These are phyloP conservation scores for Geosiphon pyriformis DNA, from an alignment of 192 early-diverging fungal genomes.

Conservation along the genomic window DNA sequence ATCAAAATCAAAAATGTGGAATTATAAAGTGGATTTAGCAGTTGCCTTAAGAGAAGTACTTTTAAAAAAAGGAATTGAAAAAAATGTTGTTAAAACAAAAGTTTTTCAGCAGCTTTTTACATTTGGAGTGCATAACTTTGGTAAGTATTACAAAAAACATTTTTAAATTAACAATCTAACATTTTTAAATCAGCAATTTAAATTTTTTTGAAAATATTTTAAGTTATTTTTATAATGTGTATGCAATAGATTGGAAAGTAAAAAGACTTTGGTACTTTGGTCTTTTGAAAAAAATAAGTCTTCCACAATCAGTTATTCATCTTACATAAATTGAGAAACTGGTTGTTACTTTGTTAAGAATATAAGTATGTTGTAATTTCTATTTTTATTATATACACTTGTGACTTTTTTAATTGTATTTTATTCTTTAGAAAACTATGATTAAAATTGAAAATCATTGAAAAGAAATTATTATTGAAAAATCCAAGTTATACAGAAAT, in stretches of 20 bases:
- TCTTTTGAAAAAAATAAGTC: constrained; percentile 9
- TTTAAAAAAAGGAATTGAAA: neutral
- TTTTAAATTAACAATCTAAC: neutral
- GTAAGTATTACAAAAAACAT: neutral
- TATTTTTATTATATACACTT: neutral
- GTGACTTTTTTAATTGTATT: too few relatives aligned
- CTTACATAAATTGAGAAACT: constrained; percentile 12
- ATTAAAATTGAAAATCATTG: neutral
- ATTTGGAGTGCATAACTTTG: neutral
- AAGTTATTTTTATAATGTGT: constrained; percentile 21
- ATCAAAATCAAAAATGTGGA: neutral
- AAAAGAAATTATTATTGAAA: neutral
- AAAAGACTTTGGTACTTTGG: constrained; percentile 6
- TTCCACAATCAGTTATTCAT: constrained; percentile 10
- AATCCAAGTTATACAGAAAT: neutral
- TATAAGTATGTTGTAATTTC: constrained; percentile 4
- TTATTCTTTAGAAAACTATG: too few relatives aligned
- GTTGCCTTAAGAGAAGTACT: neutral
- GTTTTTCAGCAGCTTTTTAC: neutral
- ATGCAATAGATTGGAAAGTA: constrained; percentile 22
- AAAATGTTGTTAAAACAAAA: neutral
- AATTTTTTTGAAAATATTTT: constrained; percentile 2
- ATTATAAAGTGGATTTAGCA: neutral
- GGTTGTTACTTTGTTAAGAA: neutral
- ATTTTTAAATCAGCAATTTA: neutral